Base-by-base conservation (phyloP, 2,329 filamentous ascomycete genomes). In the Fonsecaea nubica region DNA sequence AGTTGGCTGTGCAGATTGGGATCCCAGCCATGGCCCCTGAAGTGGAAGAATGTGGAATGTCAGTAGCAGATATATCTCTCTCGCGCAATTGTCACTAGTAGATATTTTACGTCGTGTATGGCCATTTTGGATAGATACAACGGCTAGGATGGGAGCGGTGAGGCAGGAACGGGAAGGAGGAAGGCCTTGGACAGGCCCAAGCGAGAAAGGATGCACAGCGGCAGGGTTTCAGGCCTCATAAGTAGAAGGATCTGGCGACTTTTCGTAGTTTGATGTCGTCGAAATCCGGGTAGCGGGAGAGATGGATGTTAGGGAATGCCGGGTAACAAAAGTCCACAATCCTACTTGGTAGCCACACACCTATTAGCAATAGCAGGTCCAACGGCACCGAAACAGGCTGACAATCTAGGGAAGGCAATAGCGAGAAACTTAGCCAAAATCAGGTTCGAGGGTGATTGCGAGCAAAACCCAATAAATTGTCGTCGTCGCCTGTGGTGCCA, bases 161-260 rank as follows among this genome's bases (percentile, higher is more conserved):
- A 50, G n/a, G 45, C 36, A 25, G 55, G 33, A n/a, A 42, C n/a
- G 8, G 38, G 56, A 30, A 25, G 25, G 25, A 42, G 38, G 38
- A 42, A n/a, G 36, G 15, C 35, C 38, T 59, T 38, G 57, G 57
- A 30, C 36, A 59, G 36, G 57, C 57, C 42, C 40, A 59, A 59
- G 38, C 57, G 57, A 50, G 57, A 59, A 50, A 38, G 50, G n/a
- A 42, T 15, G 30, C 13, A 10, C 8, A 45, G 57, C 40, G 21
- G 30, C 54, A 55, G 15, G 18, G 15, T 50, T 25, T 25, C 40
- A 42, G 15, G 4, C 33, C 15, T 35, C n/a, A 55, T 55, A 15
- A n/a, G 15, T 21, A 36, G 30, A 33, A n/a, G 32, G n/a, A 45
- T 59, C 40, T 35, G 40, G 42, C 25, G 38, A 21, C 21, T 32